A percentile compares a stretch with the other conserved stretches of the same genome.
Evolutionary conservation across 1,284 basidiomycete genomes (phyloP).

Genomic region (Trametes sp.): DNA sequence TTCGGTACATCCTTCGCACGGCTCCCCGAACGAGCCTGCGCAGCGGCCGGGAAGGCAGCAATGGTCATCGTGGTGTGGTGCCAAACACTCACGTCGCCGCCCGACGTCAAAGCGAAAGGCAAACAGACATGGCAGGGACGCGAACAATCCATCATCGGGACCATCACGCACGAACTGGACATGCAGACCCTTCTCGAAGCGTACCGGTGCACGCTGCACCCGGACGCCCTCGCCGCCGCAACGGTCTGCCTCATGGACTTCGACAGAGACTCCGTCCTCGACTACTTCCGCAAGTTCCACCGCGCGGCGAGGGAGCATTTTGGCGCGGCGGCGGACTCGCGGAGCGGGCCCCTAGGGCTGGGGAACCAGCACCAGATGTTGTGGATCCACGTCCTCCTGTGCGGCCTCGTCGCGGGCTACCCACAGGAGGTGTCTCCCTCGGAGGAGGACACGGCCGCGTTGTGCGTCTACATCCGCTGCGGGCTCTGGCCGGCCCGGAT

Average conservation of each 20-base stretch:
- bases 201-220: neutral
- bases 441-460: too few species aligned
- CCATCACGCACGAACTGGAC: neutral
- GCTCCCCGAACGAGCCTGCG: too few species aligned
- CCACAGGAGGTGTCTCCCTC: too few species aligned
- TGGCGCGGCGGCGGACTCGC: neutral
- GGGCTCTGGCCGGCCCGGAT: too few species aligned
- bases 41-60: too few species aligned
- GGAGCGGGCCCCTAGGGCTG: neutral
- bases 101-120: too few species aligned
- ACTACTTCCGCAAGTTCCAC: neutral
- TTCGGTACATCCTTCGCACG: too few species aligned
- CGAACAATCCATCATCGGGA: neutral
- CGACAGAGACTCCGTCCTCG: neutral
- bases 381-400: neutral
- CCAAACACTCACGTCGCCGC: too few species aligned
- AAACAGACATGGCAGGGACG: neutral
- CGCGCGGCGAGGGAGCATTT: neutral
- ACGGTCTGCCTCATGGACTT: slow-evolving; percentile 1
- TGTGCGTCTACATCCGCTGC: too few species aligned
- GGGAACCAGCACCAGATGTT: neutral
- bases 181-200: neutral
- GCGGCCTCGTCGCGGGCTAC: too few species aligned
- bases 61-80: too few species aligned
- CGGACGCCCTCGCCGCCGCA: neutral